These are phyloP conservation scores for Potentilla sterilis DNA, from an alignment of 306 rosid genomes.

Conservation along the genomic window DNA sequence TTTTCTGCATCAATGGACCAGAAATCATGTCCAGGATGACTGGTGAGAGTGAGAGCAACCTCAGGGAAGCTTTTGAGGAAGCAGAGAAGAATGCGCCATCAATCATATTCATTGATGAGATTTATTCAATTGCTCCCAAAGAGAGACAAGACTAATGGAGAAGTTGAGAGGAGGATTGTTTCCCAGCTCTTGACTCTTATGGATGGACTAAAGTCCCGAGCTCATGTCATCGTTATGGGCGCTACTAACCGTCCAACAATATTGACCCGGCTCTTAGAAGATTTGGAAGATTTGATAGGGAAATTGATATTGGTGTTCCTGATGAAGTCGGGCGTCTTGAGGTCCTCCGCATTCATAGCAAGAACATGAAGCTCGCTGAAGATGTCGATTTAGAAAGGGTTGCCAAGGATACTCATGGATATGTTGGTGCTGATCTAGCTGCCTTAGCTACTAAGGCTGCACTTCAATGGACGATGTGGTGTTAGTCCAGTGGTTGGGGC, in stretches of 20 bases:
- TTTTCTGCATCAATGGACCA: constrained; percentile 20
- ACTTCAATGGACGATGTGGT: too few species aligned
- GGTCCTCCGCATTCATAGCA: constrained; percentile 19
- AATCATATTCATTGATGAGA: constrained; percentile 20
- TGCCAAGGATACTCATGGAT: constrained; percentile 22
- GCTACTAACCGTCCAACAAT: constrained; percentile 22
- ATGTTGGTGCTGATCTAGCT: constrained; percentile 32
- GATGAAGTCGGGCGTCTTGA: constrained; percentile 28
- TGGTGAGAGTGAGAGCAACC: constrained; percentile 28
- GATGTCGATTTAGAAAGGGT: constrained; percentile 25
- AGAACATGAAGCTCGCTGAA: constrained; percentile 24
- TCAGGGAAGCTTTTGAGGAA: constrained; percentile 23
- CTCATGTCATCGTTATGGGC: constrained; percentile 24
- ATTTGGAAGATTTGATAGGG: constrained; percentile 28
- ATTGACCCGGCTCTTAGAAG: constrained; percentile 25
- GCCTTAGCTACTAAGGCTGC: constrained; percentile 31
- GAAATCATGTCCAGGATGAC: constrained; percentile 25
- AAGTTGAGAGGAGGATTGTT: constrained; percentile 24
- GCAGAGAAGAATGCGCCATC: constrained; percentile 26
- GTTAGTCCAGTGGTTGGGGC: too few species aligned
- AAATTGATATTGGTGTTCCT: constrained; percentile 28
- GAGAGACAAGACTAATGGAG: constrained; percentile 20
- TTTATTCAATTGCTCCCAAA: constrained; percentile 27
- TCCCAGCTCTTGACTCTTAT: constrained; percentile 24
- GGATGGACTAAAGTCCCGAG: constrained; percentile 32